phyloP scores from a whole-genome alignment of 176 grass and related monocot species.

The Avena insularis region DNA sequence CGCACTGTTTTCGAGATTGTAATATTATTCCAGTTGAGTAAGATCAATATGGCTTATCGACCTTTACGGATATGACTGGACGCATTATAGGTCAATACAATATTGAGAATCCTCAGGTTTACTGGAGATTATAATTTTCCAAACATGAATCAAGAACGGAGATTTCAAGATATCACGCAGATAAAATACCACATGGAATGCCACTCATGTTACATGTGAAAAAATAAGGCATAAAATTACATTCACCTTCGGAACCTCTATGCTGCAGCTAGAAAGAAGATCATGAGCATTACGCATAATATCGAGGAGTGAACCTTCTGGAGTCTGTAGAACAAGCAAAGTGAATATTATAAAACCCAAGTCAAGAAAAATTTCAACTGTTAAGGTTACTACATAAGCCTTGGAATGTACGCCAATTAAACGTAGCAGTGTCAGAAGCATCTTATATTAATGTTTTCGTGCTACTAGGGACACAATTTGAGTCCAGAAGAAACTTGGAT shows the following conservation, averaged over 20 bases:
- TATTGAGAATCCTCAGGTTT: background rate
- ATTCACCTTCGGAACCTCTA: conserved; percentile 80
- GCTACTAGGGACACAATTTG: conserved; percentile 33
- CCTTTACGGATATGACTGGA: background rate
- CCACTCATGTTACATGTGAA: conserved; percentile 25
- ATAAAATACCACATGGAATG: conserved; percentile 1
- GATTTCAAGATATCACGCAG: conserved; percentile 3
- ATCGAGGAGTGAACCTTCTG: conserved; percentile 95
- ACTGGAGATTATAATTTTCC: background rate
- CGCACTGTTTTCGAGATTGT: background rate
- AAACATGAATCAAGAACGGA: background rate
- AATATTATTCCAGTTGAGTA: conserved; percentile 24
- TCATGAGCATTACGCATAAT: conserved; percentile 97
- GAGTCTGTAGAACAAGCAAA: conserved; percentile 69
- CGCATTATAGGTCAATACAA: background rate
- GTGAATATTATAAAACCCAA: conserved; percentile 39
- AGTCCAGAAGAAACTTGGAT: background rate
- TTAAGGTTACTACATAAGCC: conserved; percentile 15
- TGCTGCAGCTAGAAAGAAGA: conserved; percentile 69
- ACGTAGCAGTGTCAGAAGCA: conserved; percentile 12
- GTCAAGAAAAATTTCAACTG: background rate
- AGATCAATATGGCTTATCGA: background rate
- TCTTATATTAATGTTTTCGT: conserved; percentile 11
- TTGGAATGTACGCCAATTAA: background rate
- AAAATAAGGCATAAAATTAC: conserved; percentile 11